Evolutionary conservation across 352 stramenopile species (phyloP).

Genomic region (Phytophthora meadii): DNA sequence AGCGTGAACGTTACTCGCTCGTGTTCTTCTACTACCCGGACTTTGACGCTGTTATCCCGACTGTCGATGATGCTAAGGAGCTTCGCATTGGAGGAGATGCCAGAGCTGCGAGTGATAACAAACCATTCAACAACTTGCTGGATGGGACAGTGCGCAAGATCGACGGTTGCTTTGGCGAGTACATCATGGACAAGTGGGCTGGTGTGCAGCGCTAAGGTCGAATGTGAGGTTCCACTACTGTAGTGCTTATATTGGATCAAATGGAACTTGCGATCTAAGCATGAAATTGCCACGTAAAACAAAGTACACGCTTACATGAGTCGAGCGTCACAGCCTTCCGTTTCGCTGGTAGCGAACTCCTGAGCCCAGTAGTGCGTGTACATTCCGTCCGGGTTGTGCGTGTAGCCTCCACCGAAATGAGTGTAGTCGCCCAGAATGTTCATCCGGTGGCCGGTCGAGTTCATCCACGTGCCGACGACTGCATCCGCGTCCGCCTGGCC

Average conservation of each 20-base stretch:
- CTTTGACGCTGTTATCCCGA: constrained; percentile 76
- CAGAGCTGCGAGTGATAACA: constrained; percentile 25
- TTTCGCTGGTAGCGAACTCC: constrained; percentile 49
- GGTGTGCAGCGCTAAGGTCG: constrained; percentile 62
- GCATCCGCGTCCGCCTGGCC: constrained; percentile 37
- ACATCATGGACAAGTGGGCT: constrained; percentile 87
- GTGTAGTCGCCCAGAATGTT: constrained; percentile 54
- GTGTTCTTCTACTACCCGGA: constrained; percentile 90
- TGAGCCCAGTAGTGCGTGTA: constrained; percentile 72
- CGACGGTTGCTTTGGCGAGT: constrained; percentile 76
- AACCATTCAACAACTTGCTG: constrained; percentile 77
- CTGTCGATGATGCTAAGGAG: constrained; percentile 25
- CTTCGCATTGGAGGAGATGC: constrained; percentile 58
- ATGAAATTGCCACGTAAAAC: no score
- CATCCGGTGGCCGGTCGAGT: constrained; percentile 36
- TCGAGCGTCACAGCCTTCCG: constrained; percentile 31
- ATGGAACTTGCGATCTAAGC: no score
- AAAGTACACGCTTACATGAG: no score
- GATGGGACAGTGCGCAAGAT: constrained; percentile 66
- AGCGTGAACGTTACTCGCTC: constrained; percentile 80
- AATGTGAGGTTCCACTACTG: no score
- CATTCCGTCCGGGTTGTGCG: constrained; percentile 29
- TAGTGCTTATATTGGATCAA: no score
- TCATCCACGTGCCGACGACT: constrained; percentile 53
- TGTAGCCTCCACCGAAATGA: constrained; percentile 45